Base-by-base conservation (phyloP, 2,329 filamentous ascomycete species). In the Pyrenophora teres region DNA sequence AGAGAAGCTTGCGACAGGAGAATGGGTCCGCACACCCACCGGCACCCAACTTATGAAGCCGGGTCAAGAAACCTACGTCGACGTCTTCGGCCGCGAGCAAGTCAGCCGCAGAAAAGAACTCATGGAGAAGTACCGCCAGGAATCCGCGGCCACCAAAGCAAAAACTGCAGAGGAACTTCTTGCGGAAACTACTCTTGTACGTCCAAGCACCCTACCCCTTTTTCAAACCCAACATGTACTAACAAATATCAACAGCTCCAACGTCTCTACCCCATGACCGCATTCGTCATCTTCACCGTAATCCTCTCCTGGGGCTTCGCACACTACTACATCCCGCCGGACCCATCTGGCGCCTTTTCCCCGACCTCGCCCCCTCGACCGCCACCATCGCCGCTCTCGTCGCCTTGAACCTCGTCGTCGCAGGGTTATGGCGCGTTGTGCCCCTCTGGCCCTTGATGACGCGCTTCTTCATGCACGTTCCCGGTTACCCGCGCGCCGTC, bases 361-460 rank as follows among this genome's bases (percentile, higher is more conserved):
- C 72, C 27, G 62, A 68, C 44, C 52, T 72, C n/a, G 67, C 68
- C 13, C 64, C 63, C 16, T 63, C 71, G 1, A 64, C 65, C 7
- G 67, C 73, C 23, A 75, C 89, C 2, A 76, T 90, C n/a, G 76
- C 79, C 30, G 75, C 77, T 6, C 72, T 93, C 36, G 78, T 90
- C 38, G 77, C 74, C n/a, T 52, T 81, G 41, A 91, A 92, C 69
- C 50, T 80, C 6, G 57, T 78, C 33, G 75, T 87, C 9, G 86
- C 80, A 19, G 19, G 19, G 59, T 50, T 80, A 19, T 74, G 88
- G 86, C 81, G 81, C 59, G 59, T 85, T 9, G 87, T 88, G 40
- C 83, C 84, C 1, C 63, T 85, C 25, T 93, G 87, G 86, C 73
- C 76, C 10, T 44, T 84, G 13, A 74, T 91, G 60, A 92, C 90